Percentiles rank a stretch among this genome's conserved stretches.
These are phyloP conservation scores for Yueomyces sinensis DNA, from an alignment of 805 yeast genomes.

Conservation along the genomic window DNA sequence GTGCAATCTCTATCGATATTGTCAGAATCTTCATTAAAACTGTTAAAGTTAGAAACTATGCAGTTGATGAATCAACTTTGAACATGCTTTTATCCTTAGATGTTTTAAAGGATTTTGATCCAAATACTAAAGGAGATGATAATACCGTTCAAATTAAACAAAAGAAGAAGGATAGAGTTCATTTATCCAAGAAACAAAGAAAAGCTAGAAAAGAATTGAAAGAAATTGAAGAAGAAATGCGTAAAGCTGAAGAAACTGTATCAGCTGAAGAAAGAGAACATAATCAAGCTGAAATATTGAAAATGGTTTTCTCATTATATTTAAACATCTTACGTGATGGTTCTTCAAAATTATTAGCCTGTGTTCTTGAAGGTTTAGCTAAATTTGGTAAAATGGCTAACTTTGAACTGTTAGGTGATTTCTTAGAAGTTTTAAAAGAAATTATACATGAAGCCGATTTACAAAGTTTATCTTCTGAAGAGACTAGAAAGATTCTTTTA, in stretches of 20 bases:
- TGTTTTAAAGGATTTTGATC: slow-evolving; percentile 59
- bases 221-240: slow-evolving; percentile 79
- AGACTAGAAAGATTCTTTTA: slow-evolving; percentile 60
- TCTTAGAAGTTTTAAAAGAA: slow-evolving; percentile 79
- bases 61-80: slow-evolving; percentile 73
- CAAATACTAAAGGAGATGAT: slow-evolving; percentile 38
- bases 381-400: slow-evolving; percentile 87
- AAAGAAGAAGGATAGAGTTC: slow-evolving; percentile 80
- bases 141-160: slow-evolving; percentile 35
- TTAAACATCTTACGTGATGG: slow-evolving; percentile 59
- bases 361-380: slow-evolving; percentile 85
- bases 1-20: slow-evolving; percentile 67
- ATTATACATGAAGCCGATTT: slow-evolving; percentile 41
- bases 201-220: slow-evolving; percentile 79
- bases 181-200: slow-evolving; percentile 79
- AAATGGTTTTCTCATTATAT: slow-evolving; percentile 57
- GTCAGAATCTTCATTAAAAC: slow-evolving; percentile 57
- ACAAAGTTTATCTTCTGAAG: slow-evolving; percentile 33
- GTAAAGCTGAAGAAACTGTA: slow-evolving; percentile 75
- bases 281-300: slow-evolving; percentile 73
- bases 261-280: slow-evolving; percentile 79
- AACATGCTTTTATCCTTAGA: slow-evolving; percentile 58
- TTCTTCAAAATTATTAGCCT: slow-evolving; percentile 58
- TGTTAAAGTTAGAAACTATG: slow-evolving; percentile 56
- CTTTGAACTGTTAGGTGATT: slow-evolving; percentile 84